Percentiles rank a stretch among this genome's conserved stretches.
phyloP scores from a whole-genome alignment of 768 basidiomycete genomes.

The Cyclocybe aegerita region DNA sequence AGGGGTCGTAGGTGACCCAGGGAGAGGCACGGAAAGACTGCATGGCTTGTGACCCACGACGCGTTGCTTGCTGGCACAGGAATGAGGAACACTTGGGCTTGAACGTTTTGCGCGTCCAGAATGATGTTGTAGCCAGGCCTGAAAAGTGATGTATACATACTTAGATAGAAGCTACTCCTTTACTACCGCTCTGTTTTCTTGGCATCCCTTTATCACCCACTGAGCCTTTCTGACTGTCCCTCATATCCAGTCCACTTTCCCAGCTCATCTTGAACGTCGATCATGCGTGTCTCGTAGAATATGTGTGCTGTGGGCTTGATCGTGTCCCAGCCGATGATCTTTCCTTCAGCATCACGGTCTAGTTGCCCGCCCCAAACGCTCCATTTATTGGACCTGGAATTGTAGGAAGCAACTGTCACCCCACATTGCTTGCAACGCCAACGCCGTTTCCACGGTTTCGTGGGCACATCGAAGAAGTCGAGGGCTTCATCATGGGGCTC shows the following conservation, averaged over 20 bases:
- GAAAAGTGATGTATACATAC: no score
- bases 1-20: conserved; percentile 57
- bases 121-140: neutral
- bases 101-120: conserved; percentile 8
- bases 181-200: neutral
- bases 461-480: conserved; percentile 46
- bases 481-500: conserved; percentile 33
- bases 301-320: conserved; percentile 65
- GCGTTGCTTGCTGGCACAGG: no score
- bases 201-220: neutral
- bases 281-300: conserved; percentile 63
- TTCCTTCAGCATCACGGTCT: conserved; percentile 50
- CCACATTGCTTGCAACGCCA: conserved; percentile 67
- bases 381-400: conserved; percentile 44
- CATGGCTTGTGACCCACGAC: conserved; percentile 19
- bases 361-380: conserved; percentile 62
- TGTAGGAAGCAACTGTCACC: conserved; percentile 48
- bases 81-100: no score
- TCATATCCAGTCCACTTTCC: conserved; percentile 72
- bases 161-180: conserved; percentile 7
- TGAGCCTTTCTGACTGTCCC: conserved; percentile 34
- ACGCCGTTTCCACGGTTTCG: conserved; percentile 60
- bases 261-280: conserved; percentile 55
- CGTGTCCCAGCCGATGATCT: conserved; percentile 49
- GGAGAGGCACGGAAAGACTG: conserved; percentile 60